phyloP scores from a whole-genome alignment of 371 early-diverging fungal genomes.

The Catenaria anguillulae region DNA sequence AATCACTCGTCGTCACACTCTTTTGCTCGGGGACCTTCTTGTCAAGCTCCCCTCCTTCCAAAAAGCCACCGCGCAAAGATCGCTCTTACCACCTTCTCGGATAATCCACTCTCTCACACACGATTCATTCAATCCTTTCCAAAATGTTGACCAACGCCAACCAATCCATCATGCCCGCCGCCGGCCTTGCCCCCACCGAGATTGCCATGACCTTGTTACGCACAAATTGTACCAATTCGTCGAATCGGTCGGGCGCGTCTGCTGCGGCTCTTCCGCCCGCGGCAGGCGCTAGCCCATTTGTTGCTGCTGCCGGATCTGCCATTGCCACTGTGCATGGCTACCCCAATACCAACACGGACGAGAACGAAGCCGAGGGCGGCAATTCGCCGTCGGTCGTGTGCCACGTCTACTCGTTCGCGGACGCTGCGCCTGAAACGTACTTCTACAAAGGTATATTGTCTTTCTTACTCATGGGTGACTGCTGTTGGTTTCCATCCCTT shows the following conservation, averaged over 20 bases:
- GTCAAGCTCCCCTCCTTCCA: background rate
- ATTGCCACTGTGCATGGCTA: background rate
- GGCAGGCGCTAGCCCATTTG: background rate
- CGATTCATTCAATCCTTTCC: no score
- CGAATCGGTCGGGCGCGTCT: background rate
- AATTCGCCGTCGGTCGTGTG: background rate
- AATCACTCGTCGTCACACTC: background rate
- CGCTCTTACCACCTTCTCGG: no score
- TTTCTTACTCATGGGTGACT: no score
- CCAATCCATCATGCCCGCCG: background rate
- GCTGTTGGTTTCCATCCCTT: no score
- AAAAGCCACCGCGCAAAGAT: no score
- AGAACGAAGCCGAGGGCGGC: no score
- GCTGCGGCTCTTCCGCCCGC: background rate
- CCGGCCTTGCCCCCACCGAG: background rate
- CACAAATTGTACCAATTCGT: background rate
- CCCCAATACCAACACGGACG: background rate
- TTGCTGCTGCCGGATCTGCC: background rate
- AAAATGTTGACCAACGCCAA: no score
- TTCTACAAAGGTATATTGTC: no score
- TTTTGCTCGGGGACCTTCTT: background rate
- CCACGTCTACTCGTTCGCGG: background rate
- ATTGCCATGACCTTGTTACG: background rate
- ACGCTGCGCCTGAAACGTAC: constrained; percentile 17
- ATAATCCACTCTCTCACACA: no score